phyloP scores from a whole-genome alignment of 2,329 filamentous ascomycete species.

The Alternaria sp. region DNA sequence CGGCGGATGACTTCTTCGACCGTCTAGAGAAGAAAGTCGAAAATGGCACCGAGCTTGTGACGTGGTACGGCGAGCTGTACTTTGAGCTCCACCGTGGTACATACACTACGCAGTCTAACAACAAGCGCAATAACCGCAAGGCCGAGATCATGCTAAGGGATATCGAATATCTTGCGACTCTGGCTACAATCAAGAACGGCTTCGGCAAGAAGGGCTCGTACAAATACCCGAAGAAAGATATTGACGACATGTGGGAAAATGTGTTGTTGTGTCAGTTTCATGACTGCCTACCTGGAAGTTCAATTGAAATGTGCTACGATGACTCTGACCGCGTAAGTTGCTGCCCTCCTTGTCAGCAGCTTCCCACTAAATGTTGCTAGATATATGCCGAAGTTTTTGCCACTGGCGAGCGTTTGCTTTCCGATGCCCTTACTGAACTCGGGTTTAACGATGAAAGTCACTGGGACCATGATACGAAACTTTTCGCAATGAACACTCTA shows the following conservation, averaged over 20 bases:
- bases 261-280: constrained; percentile 96
- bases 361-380: constrained; percentile 40
- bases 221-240: constrained; percentile 91
- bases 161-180: constrained; percentile 85
- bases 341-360: too few relatives aligned
- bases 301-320: constrained; percentile 97
- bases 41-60: constrained; percentile 76
- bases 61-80: constrained; percentile 98
- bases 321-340: constrained; percentile 78
- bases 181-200: constrained; percentile 77
- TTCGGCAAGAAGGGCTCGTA: constrained; percentile 63
- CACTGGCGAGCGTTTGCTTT: constrained; percentile 75
- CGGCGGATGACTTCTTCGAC: constrained; percentile 94
- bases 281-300: constrained; percentile 93
- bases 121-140: constrained; percentile 92
- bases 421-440: constrained; percentile 73
- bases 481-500: constrained; percentile 81
- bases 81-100: constrained; percentile 97
- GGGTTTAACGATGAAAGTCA: constrained; percentile 64
- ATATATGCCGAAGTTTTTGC: constrained; percentile 85
- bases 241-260: constrained; percentile 95
- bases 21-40: constrained; percentile 79
- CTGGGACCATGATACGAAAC: constrained; percentile 53
- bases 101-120: constrained; percentile 97
- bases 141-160: constrained; percentile 86